Evolutionary conservation across 73 alveolate genomes (phyloP).

Genomic region (Loxodes magnus): DNA sequence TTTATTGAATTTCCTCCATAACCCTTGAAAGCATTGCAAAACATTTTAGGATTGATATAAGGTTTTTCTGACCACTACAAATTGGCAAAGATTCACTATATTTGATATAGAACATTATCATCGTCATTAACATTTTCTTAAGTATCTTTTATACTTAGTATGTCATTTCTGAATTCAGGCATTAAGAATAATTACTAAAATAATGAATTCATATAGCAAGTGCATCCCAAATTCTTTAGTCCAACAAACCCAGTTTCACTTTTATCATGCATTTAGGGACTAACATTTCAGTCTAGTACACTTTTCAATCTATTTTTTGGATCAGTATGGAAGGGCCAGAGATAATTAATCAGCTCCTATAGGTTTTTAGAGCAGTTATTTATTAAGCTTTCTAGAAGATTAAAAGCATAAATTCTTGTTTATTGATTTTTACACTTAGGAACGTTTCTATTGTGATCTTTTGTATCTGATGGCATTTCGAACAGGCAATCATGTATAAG

Average conservation of each 20-base stretch:
- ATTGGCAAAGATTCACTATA: constrained; percentile 72
- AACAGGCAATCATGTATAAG: neutral
- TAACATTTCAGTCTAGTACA: constrained; percentile 44
- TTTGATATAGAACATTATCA: constrained; percentile 58
- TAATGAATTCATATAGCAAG: constrained; percentile 91
- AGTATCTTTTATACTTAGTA: no score
- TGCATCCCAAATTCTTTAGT: constrained; percentile 81
- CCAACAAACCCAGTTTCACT: constrained; percentile 77
- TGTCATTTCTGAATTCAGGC: constrained; percentile 51
- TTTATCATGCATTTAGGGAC: constrained; percentile 34
- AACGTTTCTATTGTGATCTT: neutral
- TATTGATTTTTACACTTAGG: constrained; percentile 5
- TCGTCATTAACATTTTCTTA: constrained; percentile 2
- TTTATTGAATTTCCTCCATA: constrained; percentile 72
- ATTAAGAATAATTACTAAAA: constrained; percentile 86
- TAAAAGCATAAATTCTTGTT: neutral
- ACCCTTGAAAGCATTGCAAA: constrained; percentile 56
- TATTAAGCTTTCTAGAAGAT: neutral
- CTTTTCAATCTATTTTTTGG: constrained; percentile 63
- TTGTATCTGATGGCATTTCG: neutral
- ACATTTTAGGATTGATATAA: constrained; percentile 78
- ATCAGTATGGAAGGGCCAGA: neutral
- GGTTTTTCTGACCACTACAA: constrained; percentile 74
- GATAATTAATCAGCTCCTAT: neutral
- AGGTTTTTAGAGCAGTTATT: neutral